Evolutionary conservation across 345 rosid species (phyloP).

Genomic region (Stellera chamaejasme): DNA sequence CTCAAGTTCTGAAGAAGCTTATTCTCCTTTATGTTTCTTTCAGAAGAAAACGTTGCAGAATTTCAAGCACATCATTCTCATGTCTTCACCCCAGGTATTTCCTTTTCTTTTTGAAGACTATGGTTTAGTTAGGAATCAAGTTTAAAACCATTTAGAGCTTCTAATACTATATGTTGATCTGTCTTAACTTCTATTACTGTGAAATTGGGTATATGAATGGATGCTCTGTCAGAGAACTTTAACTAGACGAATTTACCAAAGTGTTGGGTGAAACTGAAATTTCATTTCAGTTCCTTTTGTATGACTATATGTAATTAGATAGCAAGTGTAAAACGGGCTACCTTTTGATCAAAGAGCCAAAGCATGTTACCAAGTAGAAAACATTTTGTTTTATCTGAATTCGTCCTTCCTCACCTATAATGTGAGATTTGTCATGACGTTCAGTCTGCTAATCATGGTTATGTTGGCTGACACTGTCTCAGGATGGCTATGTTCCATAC

Average conservation of each 20-base stretch:
- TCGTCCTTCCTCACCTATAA: not conserved
- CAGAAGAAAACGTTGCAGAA: conserved; percentile 87
- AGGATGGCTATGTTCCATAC: conserved; percentile 99
- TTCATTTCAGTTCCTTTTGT: too few relatives aligned
- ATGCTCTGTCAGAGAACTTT: not conserved
- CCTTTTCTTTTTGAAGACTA: not conserved
- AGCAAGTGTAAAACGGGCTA: too few relatives aligned
- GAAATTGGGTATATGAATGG: not conserved
- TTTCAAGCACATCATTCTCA: conserved; percentile 60
- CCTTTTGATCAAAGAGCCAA: too few relatives aligned
- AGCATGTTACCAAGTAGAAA: too few relatives aligned
- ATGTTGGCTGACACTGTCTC: conserved; percentile 6
- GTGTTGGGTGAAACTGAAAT: too few relatives aligned
- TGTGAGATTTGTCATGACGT: not conserved
- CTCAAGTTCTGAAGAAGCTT: conserved; percentile 16
- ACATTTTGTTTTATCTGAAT: too few relatives aligned
- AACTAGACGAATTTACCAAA: too few relatives aligned
- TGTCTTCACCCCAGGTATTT: conserved; percentile 91
- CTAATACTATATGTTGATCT: too few relatives aligned
- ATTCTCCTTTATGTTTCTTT: conserved; percentile 14
- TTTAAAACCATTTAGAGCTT: too few relatives aligned
- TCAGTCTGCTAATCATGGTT: conserved; percentile 1
- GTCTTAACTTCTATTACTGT: too few relatives aligned
- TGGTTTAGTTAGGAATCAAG: not conserved
- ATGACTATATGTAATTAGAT: too few relatives aligned